Evolutionary conservation across 768 basidiomycete genomes (phyloP).

Genomic region (Sarcodon sp.): DNA sequence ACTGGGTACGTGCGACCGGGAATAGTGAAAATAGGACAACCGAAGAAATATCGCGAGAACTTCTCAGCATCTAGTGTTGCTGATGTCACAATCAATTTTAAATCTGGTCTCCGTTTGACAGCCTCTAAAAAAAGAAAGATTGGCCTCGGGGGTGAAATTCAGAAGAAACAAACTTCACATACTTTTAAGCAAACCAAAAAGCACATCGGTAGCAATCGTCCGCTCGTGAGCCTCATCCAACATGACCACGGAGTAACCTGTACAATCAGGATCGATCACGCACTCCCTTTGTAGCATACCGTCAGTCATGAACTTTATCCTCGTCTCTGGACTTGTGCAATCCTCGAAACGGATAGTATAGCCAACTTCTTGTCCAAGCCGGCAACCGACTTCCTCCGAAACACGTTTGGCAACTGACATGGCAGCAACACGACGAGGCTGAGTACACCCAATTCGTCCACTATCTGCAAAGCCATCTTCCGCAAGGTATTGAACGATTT

Average conservation of each 20-base stretch:
- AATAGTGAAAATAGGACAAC: slow-evolving; percentile 98
- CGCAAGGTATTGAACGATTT: slow-evolving; percentile 97
- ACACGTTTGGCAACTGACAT: slow-evolving; percentile 99
- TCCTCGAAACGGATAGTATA: slow-evolving; percentile 99
- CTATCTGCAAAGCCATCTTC: slow-evolving; percentile 88
- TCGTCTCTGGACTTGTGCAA: slow-evolving; percentile 95
- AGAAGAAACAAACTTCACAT: slow-evolving; percentile 11
- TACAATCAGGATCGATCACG: slow-evolving; percentile 89
- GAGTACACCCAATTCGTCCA: slow-evolving; percentile 92
- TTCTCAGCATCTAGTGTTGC: slow-evolving; percentile 99
- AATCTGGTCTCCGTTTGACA: slow-evolving; percentile 85
- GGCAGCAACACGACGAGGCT: slow-evolving; percentile 97
- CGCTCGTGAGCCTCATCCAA: slow-evolving; percentile 98
- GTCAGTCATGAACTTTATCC: slow-evolving; percentile 99
- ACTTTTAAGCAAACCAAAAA: slow-evolving; percentile 95
- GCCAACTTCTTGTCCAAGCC: slow-evolving; percentile 94
- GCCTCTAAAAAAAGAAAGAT: slow-evolving; percentile 49
- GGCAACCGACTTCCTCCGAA: slow-evolving; percentile 94
- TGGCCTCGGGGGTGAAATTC: slow-evolving; percentile 2
- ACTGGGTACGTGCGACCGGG: slow-evolving; percentile 99
- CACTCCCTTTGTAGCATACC: slow-evolving; percentile 98
- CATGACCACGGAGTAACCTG: slow-evolving; percentile 91
- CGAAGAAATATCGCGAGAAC: slow-evolving; percentile 98
- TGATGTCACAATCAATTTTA: slow-evolving; percentile 97
- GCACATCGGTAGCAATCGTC: slow-evolving; percentile 95